Base-by-base conservation (phyloP, 768 basidiomycete genomes). In the Fibroporia radiculosa region DNA sequence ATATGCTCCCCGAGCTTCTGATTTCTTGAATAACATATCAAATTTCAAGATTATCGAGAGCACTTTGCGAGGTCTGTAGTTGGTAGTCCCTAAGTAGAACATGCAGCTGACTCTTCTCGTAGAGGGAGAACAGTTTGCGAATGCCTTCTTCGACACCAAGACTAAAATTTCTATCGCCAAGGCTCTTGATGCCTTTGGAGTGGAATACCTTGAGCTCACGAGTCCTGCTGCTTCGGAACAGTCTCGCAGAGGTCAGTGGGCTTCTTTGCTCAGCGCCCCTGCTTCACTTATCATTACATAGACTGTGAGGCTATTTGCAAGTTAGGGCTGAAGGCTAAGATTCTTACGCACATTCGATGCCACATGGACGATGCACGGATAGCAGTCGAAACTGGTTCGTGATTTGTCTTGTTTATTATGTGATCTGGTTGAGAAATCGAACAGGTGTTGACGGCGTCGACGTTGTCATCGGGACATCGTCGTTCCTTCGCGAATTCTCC, bases 81-180 rank as follows among this genome's bases (percentile, higher is more conserved):
- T 43, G 24, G 25, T 31, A 48, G 50, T 32, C 44, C 33, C n/a
- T n/a, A n/a, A 32, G 10, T 32, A 32, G 10, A n/a, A n/a, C 29
- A n/a, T n/a, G n/a, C n/a, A n/a, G 44, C 33, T 59, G 24, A 48
- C 26, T 47, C 37, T 47, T 24, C 25, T 29, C 49, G 40, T 29
- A 95, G 93, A 96, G 84, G 93, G 93, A 47, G 93, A 96, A 65
- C 93, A 99, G 64, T 99, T 99, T 58, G 96, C 96, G 51, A 99
- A 98, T 62, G 95, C 96, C 43, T 99, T 99, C 77, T 99, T 98
- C 63, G 95, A 96, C 62, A 93, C 92, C 62, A 92, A 93, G 73
- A 98, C 93, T 69, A 99, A 99, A 79, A 96, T 97, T 62, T 93
- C 93, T 62, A 99, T 99, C 56, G 96, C 96, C 53, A 91, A 83